Evolutionary conservation across 108 stramenopile genomes (phyloP), one percentile per base, ranked within the genome.

Genomic region (Cyclostephanos invisitatus): DNA sequence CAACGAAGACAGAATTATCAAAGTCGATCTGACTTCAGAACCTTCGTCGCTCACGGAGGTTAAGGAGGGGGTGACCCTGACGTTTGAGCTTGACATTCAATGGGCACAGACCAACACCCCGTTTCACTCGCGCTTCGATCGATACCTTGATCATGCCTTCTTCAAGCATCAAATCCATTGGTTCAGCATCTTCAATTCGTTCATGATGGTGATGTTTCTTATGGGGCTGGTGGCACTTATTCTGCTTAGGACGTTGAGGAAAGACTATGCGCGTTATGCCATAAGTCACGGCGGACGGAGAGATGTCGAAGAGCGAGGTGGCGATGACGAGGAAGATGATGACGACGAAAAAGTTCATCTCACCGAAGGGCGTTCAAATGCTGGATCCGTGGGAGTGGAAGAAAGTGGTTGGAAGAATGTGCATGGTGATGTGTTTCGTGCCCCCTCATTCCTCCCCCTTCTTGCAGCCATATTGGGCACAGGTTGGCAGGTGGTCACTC

Each of bases 151-250:
- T 80, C 87, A 95, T 70, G 86, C 85, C 35, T 98, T 99, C 72
- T 99, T 99, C 86, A 97, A 98, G 78, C 98, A 99, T 78, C 93
- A 95, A 47, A 98, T 99, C 70, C 99, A 99, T 85, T 98, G 98
- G 98, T 99, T 99, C 84, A 87, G 91, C 62, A 95, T 99, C 72
- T 92, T 96, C 64, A 99, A 99, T 85, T 91, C 91, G 5, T 89
- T 98, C 79, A 97, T 99, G 97, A 98, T 99, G 84, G 97, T 98
- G 1, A 74, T 99, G 53, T 98, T 99, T 81, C 74, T 99, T 47
- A 97, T 93, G 72, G 98, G 97, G 61, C 79, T 99, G 50, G 96
- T 99, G 22, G 98, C 96, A 12, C 82, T 97, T 68, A 97, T 98
- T 83, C 74, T 98, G 51, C 76, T 98, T 40, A 81, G 98, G 46